phyloP scores from a whole-genome alignment of 257 asterid species.

The Forsythia viridissima region DNA sequence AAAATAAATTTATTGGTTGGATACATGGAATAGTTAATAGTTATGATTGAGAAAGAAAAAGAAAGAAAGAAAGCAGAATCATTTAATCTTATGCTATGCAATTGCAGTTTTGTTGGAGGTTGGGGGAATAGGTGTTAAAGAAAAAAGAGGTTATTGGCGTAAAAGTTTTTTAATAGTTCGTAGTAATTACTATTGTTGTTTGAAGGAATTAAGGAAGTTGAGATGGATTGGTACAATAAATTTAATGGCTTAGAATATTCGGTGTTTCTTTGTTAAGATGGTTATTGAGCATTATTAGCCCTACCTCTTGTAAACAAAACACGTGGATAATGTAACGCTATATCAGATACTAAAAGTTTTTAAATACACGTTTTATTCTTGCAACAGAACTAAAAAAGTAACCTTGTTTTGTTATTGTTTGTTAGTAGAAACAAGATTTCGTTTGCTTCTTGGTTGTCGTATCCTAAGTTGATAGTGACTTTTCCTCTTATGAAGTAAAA shows the following conservation, averaged over 20 bases:
- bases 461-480: conserved; percentile 5
- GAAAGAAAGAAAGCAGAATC: background rate
- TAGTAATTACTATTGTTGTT: background rate
- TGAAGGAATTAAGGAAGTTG: background rate
- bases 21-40: background rate
- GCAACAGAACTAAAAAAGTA: background rate
- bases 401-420: background rate
- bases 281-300: background rate
- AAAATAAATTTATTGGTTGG: background rate
- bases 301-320: background rate
- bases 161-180: background rate
- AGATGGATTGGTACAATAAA: background rate
- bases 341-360: background rate
- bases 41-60: background rate
- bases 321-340: background rate
- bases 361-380: background rate
- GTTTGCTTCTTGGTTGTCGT: conserved; percentile 12
- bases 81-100: background rate
- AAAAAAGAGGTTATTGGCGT: background rate
- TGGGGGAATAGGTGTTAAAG: background rate
- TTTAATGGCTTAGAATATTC: background rate
- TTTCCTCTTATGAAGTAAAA: background rate
- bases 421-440: background rate
- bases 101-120: background rate
- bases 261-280: background rate